These are phyloP conservation scores for Venustampulla echinocandica DNA, from an alignment of 495 filamentous ascomycete genomes.

Conservation along the genomic window DNA sequence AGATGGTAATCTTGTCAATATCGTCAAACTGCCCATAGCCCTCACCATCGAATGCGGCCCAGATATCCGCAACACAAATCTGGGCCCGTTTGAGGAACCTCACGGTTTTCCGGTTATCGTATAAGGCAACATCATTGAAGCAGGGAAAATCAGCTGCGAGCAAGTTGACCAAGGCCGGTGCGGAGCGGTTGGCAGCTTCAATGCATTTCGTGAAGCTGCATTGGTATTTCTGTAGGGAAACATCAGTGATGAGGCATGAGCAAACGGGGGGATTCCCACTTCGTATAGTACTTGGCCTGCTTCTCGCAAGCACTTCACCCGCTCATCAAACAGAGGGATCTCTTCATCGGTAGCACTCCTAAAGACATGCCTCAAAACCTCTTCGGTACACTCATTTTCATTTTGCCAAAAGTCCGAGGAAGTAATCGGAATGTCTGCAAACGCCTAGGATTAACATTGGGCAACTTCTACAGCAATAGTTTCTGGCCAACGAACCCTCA, in stretches of 20 bases:
- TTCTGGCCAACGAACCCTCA: conserved; percentile 46
- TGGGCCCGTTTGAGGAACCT: conserved; percentile 89
- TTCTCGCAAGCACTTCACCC: conserved; percentile 72
- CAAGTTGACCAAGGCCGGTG: conserved; percentile 74
- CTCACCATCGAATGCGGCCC: conserved; percentile 85
- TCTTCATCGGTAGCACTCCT: conserved; percentile 77
- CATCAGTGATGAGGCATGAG: conserved; percentile 2
- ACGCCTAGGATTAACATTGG: conserved; percentile 8
- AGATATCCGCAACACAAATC: conserved; percentile 89
- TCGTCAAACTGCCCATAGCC: conserved; percentile 78
- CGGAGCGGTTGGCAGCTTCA: conserved; percentile 65
- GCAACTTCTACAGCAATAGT: conserved; percentile 1
- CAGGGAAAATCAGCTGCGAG: conserved; percentile 72
- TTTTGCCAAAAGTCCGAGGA: conserved; percentile 80
- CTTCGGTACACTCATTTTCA: conserved; percentile 65
- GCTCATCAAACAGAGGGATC: conserved; percentile 75
- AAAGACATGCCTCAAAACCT: conserved; percentile 68
- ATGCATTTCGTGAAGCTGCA: conserved; percentile 69
- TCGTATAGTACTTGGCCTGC: conserved; percentile 76
- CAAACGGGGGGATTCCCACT: conserved; percentile 40
- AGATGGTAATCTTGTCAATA: conserved; percentile 95
- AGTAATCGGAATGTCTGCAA: conserved; percentile 76
- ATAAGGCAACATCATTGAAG: conserved; percentile 72
- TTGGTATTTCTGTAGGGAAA: conserved; percentile 58
- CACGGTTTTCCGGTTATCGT: conserved; percentile 57